Base-by-base conservation (phyloP, 768 basidiomycete genomes). In the Trichaptum fuscoviolaceum region DNA sequence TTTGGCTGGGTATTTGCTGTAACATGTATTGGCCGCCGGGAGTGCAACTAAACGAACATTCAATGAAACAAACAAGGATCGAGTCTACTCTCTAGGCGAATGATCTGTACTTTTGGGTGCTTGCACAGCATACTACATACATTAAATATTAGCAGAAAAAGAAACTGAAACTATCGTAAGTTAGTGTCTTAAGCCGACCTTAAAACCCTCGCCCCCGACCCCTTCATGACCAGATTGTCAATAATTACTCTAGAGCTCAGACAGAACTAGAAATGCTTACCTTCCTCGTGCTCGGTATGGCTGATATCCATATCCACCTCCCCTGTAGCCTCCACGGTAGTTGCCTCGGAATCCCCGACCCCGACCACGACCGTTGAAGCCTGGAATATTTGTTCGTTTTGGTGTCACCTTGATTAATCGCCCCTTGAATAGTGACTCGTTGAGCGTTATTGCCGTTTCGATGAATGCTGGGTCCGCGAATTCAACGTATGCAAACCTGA, bases 401-500 rank as follows among this genome's bases (percentile, higher is more conserved):
- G 93, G 83, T 52, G 92, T 95, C 59, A 99, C 96, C 96, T 98
- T 58, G 76, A 99, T 90, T 74, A 96, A 78, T 71, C 97, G 86
- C 26, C 95, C 95, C 65, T 91, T 87, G 84, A 99, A 97, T 72
- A 96, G 78, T n/a, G 93, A 95, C 71, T 98, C 96, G 77, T 99
- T 95, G 83, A 99, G 85, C 17, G 95, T 89, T 69, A 97, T 73
- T 15, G 96, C 95, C 67, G 94, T 90, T 72, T 93, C 91, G 69
- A 99, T 90, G 70, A 93, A 89, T 67, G 92, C 89, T 52, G 95
- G 84, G 73, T 97, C 95, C 72, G 97, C 89, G 76, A 99, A 99
- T 77, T 99, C 97, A 58, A 99, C 96, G 80, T 99, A 99, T 64
- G 96, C 96, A 80, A 92, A 99, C 63, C 96, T 98, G 71, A 27